Percentiles rank a stretch among this genome's conserved stretches.
Conservation (phyloP, 768 basidiomycete genomes). For the Rhizopogon vulgaris region DNA sequence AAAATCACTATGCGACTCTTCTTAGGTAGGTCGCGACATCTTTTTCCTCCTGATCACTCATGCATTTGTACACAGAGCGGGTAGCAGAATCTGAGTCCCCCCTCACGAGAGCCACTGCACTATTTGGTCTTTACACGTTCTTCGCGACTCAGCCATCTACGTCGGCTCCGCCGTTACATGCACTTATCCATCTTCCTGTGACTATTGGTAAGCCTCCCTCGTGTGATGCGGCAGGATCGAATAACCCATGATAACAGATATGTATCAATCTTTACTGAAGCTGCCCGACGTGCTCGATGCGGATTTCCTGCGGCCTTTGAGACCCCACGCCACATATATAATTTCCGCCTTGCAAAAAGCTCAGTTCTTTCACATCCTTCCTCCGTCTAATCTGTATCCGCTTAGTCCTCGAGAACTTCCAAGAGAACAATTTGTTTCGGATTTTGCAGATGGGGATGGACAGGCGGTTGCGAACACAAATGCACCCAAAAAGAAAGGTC, state of each 20-base stretch:
- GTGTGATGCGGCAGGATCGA: slow-evolving; percentile 2
- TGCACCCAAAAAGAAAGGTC: slow-evolving; percentile 49
- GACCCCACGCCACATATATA: slow-evolving; percentile 45
- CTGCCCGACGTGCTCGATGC: slow-evolving; percentile 43
- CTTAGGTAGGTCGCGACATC: slow-evolving; percentile 42
- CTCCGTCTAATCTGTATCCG: slow-evolving; percentile 41
- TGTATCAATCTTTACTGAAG: slow-evolving; percentile 39
- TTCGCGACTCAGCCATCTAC: slow-evolving; percentile 59
- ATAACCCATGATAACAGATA: slow-evolving; percentile 37
- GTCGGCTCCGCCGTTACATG: slow-evolving; percentile 44
- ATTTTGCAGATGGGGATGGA: slow-evolving; percentile 12
- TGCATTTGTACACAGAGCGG: slow-evolving; percentile 39
- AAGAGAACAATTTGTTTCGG: slow-evolving; percentile 54
- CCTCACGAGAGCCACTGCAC: slow-evolving; percentile 49
- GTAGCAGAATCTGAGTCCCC: slow-evolving; percentile 43
- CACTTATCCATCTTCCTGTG: slow-evolving; percentile 51
- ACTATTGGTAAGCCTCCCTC: slow-evolving; percentile 42
- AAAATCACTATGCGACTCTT: slow-evolving; percentile 56
- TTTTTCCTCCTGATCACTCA: neutral
- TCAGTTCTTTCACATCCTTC: slow-evolving; percentile 55
- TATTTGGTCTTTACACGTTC: slow-evolving; percentile 70
- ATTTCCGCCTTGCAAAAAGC: slow-evolving; percentile 42
- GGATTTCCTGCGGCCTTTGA: slow-evolving; percentile 37
- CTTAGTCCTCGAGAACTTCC: slow-evolving; percentile 63
- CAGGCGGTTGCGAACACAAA: slow-evolving; percentile 3